Conservation (phyloP, 257 asterid species). For the Solanum ossicruentum region DNA sequence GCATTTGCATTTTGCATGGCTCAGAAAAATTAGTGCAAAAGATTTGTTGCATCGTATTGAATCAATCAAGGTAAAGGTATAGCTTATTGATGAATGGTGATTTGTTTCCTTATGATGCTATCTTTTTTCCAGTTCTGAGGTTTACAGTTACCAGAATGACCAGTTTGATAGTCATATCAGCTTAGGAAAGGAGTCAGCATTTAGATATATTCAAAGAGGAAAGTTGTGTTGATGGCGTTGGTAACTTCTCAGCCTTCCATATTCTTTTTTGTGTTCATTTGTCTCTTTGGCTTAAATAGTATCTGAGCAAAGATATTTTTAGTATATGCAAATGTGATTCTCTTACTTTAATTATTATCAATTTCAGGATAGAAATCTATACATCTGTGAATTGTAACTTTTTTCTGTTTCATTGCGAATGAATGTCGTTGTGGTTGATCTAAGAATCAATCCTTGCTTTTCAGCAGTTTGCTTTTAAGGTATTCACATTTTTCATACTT, state of each 20-base stretch:
- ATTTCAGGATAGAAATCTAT: not conserved
- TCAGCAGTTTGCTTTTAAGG: no score
- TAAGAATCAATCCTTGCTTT: no score
- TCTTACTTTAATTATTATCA: not conserved
- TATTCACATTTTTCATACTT: no score
- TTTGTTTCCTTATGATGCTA: not conserved
- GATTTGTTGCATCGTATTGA: conserved; percentile 39
- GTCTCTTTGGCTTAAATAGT: not conserved
- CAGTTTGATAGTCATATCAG: not conserved
- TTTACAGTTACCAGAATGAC: no score
- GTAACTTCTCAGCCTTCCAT: not conserved
- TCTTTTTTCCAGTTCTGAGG: not conserved
- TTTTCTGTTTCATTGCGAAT: not conserved
- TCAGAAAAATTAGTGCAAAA: conserved; percentile 33
- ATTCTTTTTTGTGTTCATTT: not conserved
- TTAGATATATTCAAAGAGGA: no score
- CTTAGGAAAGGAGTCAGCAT: not conserved
- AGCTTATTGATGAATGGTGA: not conserved
- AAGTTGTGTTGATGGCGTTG: not conserved
- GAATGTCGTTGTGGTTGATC: no score
- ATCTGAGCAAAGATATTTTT: not conserved
- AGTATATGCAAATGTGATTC: not conserved
- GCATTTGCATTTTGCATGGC: conserved; percentile 36
- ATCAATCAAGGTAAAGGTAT: conserved; percentile 50
- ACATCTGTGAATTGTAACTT: not conserved